Evolutionary conservation across 352 stramenopile genomes (phyloP).

Genomic region (Pythium periplocum): DNA sequence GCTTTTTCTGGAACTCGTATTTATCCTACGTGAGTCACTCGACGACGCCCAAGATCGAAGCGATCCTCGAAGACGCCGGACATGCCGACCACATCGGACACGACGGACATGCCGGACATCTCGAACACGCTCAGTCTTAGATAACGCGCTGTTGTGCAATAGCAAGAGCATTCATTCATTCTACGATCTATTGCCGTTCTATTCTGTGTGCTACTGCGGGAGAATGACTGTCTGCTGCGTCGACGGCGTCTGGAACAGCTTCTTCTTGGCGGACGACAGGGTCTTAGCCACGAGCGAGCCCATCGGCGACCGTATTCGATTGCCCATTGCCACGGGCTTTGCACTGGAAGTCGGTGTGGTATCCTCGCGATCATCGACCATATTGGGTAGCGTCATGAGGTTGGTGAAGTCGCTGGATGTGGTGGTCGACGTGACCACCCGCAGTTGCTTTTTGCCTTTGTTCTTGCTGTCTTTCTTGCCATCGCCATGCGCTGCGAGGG

Average conservation of each 20-base stretch:
- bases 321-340: neutral
- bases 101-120: too few relatives aligned
- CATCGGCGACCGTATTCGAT: constrained; percentile 19
- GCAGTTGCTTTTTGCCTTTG: constrained; percentile 20
- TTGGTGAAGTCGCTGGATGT: constrained; percentile 46
- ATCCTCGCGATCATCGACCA: constrained; percentile 8
- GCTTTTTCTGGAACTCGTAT: constrained; percentile 82
- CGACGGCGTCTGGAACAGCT: constrained; percentile 24
- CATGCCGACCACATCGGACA: too few relatives aligned
- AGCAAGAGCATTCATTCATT: too few relatives aligned
- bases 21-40: constrained; percentile 72
- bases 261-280: constrained; percentile 50
- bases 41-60: neutral
- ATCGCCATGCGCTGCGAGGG: constrained; percentile 25
- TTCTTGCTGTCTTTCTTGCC: constrained; percentile 20
- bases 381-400: constrained; percentile 57
- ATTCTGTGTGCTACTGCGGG: constrained; percentile 11
- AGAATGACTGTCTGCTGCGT: constrained; percentile 26
- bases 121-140: too few relatives aligned
- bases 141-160: too few relatives aligned
- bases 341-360: neutral
- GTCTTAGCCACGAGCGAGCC: constrained; percentile 50
- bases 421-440: constrained; percentile 11
- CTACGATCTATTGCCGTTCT: too few relatives aligned
- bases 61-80: neutral